A percentile compares a stretch with the other conserved stretches of the same genome.
These are phyloP conservation scores for Coprinopsis marcescibilis DNA, from an alignment of 768 basidiomycete genomes.

Conservation along the genomic window DNA sequence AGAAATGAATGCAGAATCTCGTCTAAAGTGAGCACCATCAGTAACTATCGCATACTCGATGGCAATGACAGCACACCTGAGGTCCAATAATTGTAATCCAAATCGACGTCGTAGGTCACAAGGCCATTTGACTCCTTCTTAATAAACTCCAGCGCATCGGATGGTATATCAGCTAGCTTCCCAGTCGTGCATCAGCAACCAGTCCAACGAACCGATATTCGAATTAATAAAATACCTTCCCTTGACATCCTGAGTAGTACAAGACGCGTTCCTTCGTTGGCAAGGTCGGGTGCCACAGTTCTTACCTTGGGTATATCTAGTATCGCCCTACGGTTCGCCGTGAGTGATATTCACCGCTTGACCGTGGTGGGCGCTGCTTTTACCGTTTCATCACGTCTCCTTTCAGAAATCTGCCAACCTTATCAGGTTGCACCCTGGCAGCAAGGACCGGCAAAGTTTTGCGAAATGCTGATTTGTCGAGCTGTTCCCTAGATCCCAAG, in stretches of 20 bases:
- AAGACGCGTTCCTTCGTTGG: conserved; percentile 48
- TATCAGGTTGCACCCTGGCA: conserved; percentile 51
- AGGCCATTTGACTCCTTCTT: conserved; percentile 49
- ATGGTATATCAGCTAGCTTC: conserved; percentile 66
- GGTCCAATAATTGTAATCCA: conserved; percentile 87
- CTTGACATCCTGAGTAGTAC: conserved; percentile 58
- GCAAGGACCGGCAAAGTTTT: conserved; percentile 66
- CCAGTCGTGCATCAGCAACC: conserved; percentile 18
- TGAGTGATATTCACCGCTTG: conserved; percentile 1
- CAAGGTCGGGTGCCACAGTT: conserved; percentile 49
- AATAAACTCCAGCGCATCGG: conserved; percentile 50
- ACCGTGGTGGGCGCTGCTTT: conserved; percentile 14
- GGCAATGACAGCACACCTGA: conserved; percentile 44
- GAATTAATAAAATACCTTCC: conserved; percentile 41
- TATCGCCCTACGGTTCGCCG: conserved; percentile 38
- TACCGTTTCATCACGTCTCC: conserved; percentile 57
- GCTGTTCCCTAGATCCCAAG: conserved; percentile 39
- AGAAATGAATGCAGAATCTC: conserved; percentile 80
- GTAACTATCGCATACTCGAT: neutral
- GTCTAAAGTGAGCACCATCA: conserved; percentile 38
- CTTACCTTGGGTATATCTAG: conserved; percentile 67
- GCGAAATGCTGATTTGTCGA: conserved; percentile 64
- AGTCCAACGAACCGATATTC: conserved; percentile 1
- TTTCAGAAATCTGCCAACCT: conserved; percentile 52
- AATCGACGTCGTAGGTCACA: conserved; percentile 51